Evolutionary conservation across 1,284 basidiomycete species (phyloP), one percentile per base, ranked within the genome.

Genomic region (Trichosporon coremiiforme): DNA sequence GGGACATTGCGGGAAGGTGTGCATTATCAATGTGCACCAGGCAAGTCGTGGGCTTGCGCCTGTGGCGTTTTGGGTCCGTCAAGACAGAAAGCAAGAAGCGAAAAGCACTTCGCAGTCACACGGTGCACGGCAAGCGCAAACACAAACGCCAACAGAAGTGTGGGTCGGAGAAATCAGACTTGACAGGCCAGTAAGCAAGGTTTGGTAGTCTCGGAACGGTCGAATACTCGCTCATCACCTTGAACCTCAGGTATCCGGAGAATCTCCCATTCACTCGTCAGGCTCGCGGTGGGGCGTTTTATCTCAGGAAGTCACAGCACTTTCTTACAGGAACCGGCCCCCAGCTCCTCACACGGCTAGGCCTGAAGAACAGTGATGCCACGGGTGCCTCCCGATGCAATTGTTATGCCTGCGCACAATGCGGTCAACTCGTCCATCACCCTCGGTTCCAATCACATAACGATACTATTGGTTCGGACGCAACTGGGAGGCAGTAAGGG

Each of bases 321-420:
- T 60, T 33, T 60, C 57, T n/a, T 60, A 60, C 57, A 33, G 57
- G 31, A 31, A 60, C n/a, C 57, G n/a, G n/a, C n/a, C n/a, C n/a
- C n/a, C n/a, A 60, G 4, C 15, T n/a, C 57, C n/a, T 8, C 13
- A 33, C 57, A 33, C 1, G 8, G 1, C 55, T 13, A 29, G 29
- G 15, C 31, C 15, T 31, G 57, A 8, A 33, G 29, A 33, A 22
- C 47, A 22, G 8, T 22, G 47, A 22, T 20, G 47, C 47, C 47
- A 53, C 47, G 47, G 47, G 20, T 53, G 20, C 47, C 20, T 53
- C 47, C 47, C 47, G 47, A 53, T 53, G 47, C 47, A 53, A 9
- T 60, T 25, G 29, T 29, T 31, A n/a, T 7, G 3, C 12, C 31
- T n/a, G n/a, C n/a, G 8, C 13, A 31, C 57, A 33, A 20, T 33